Percentiles rank a stretch among this genome's conserved stretches.
phyloP scores from a whole-genome alignment of 1,284 basidiomycete species.

The Puccinia triticina region DNA sequence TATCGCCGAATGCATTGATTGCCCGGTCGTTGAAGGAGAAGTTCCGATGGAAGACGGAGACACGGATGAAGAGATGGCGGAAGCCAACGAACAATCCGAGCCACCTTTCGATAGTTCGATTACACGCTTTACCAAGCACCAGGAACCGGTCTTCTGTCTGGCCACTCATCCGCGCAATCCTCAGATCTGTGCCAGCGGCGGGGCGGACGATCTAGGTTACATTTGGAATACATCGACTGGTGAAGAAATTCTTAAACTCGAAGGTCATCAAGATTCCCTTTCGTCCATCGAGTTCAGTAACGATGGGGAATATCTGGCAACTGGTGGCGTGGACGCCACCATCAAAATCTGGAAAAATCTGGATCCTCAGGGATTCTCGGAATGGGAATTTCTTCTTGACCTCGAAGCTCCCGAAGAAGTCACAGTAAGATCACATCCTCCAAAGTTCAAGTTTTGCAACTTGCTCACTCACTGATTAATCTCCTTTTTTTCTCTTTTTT shows the following conservation, averaged over 20 bases:
- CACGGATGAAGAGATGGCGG: constrained; percentile 56
- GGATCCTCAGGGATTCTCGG: constrained; percentile 66
- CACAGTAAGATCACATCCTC: constrained; percentile 67
- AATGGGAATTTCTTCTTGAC: constrained; percentile 90
- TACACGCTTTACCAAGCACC: constrained; percentile 61
- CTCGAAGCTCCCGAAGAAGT: constrained; percentile 94
- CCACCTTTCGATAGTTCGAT: constrained; percentile 58
- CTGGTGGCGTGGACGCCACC: constrained; percentile 95
- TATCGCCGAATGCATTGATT: constrained; percentile 53
- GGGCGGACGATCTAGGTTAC: constrained; percentile 92
- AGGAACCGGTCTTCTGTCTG: constrained; percentile 75
- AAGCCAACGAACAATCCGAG: not conserved
- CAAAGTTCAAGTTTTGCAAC: not conserved
- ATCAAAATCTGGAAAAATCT: constrained; percentile 78
- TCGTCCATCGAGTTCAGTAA: constrained; percentile 76
- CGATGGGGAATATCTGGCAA: constrained; percentile 89
- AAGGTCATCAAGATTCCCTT: constrained; percentile 91
- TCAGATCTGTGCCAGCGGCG: constrained; percentile 83
- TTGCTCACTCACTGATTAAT: not conserved
- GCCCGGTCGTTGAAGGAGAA: constrained; percentile 52
- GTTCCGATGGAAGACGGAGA: constrained; percentile 52
- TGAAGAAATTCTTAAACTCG: constrained; percentile 77
- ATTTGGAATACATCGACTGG: constrained; percentile 86
- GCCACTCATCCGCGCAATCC: constrained; percentile 74
- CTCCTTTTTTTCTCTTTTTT: not conserved